Evolutionary conservation across 257 asterid genomes (phyloP).

Genomic region (Solanum okadae): DNA sequence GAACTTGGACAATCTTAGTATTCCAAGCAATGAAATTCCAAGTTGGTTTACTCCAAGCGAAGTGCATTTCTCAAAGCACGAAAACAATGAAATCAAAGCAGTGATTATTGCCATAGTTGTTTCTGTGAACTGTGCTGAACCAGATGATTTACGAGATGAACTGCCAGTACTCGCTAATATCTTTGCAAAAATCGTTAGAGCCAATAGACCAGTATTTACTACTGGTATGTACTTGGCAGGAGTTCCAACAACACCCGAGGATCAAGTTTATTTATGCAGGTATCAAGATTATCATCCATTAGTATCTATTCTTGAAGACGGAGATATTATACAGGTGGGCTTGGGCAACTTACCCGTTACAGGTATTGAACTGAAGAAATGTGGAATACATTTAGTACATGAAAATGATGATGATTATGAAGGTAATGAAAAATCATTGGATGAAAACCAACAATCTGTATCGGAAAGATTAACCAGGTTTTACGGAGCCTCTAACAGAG

Average conservation of each 20-base stretch:
- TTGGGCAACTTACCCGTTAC: background rate
- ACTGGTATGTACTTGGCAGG: conserved; percentile 6
- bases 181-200: conserved; percentile 13
- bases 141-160: conserved; percentile 7
- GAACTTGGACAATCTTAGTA: conserved; percentile 6
- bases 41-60: conserved; percentile 13
- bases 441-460: conserved; percentile 10
- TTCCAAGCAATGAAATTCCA: conserved; percentile 25
- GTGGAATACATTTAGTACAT: conserved; percentile 16
- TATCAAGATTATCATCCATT: conserved; percentile 9
- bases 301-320: conserved; percentile 9
- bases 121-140: conserved; percentile 9
- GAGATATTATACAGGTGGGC: conserved; percentile 11
- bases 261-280: conserved; percentile 20
- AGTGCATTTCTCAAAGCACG: conserved; percentile 3
- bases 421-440: conserved; percentile 12
- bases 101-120: conserved; percentile 14
- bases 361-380: conserved; percentile 15
- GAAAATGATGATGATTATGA: conserved; percentile 25
- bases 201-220: background rate
- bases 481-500: background rate
- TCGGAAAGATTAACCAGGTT: conserved; percentile 12
- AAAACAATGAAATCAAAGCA: conserved; percentile 13
- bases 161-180: conserved; percentile 12
- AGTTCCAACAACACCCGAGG: conserved; percentile 14